Base-by-base conservation (phyloP, 352 stramenopile species). In the Globisporangium ultimum region DNA sequence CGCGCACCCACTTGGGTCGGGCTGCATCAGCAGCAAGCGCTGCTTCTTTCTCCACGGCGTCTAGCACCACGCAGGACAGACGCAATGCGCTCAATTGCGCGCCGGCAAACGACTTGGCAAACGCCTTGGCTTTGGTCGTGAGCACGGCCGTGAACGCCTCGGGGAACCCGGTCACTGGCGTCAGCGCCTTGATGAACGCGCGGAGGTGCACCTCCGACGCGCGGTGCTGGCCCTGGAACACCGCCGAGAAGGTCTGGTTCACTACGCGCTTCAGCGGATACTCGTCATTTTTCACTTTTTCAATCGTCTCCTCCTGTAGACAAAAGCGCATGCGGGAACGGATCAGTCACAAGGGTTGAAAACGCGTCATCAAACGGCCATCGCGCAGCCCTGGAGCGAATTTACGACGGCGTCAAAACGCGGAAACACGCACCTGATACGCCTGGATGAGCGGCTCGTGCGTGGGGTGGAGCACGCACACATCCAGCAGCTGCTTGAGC, bases 231-330 rank as follows among this genome's bases (percentile, higher is more conserved):
- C 60, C 75, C 60, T 80, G 80, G 49, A 73, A 87, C 50, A 59
- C 70, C 18, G 82, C 69, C n/a, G 58, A 53, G 48, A 94, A 64
- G 45, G 78, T 75, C 58, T 88, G 76, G 57, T 73, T 84, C 53
- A 84, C 75, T 21, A 82, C 63, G 36, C 79, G 79, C 66, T 92
- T 92, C 52, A 88, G 61, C 17, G 84, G 59, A 47, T 89, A 61
- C 55, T 80, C 77, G 17, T 78, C 73, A 55, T 63, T 67, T 57
- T 79, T 73, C 51, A 84, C 73, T 66, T 88, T 86, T 14, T 77
- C 71, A 43, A 93, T 48, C 28, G 82, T 71, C 52, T 93, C 80
- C 34, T 87, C 79, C 73, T 85, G 48, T 34, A 41, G 3, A 58
- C 22, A 51, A 11, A 42, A 43, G 47, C 49, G 36, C 18, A 28